Evolutionary conservation across 208 protist genomes (phyloP).

Genomic region (Trypanosoma caninum): DNA sequence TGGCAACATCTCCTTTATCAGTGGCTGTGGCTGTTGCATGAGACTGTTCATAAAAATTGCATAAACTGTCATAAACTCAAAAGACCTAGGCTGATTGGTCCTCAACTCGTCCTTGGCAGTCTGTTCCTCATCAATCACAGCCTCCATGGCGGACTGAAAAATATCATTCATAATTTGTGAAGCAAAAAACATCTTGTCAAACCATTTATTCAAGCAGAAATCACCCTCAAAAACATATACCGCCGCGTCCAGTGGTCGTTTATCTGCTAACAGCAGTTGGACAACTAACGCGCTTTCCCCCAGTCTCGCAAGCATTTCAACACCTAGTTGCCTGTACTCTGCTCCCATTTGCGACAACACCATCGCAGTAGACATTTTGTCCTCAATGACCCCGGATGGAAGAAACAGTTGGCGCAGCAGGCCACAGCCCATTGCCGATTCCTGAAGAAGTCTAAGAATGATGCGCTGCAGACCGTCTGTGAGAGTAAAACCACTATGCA

Average conservation of each 20-base stretch:
- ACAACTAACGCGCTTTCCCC: constrained; percentile 2
- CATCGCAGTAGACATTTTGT: constrained; percentile 21
- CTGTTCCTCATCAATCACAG: constrained; percentile 18
- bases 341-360: constrained; percentile 14
- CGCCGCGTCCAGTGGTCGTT: constrained; percentile 3
- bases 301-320: constrained; percentile 26
- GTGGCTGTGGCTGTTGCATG: neutral
- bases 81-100: neutral
- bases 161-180: constrained; percentile 20
- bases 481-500: constrained; percentile 11
- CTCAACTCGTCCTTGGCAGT: neutral
- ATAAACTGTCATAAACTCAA: constrained; percentile 25
- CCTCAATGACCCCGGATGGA: constrained; percentile 13
- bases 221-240: neutral
- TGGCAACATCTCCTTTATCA: constrained; percentile 1
- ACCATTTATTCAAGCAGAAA: neutral
- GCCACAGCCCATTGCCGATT: neutral
- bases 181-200: neutral
- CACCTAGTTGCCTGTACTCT: constrained; percentile 10
- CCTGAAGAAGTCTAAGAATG: constrained; percentile 17
- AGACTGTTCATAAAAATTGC: constrained; percentile 9
- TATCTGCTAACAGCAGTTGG: constrained; percentile 12
- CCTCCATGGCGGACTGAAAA: constrained; percentile 23
- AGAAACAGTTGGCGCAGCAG: constrained; percentile 11
- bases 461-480: constrained; percentile 14